Base-by-base conservation (phyloP, 2,329 filamentous ascomycete species). In the Apiospora koreana region DNA sequence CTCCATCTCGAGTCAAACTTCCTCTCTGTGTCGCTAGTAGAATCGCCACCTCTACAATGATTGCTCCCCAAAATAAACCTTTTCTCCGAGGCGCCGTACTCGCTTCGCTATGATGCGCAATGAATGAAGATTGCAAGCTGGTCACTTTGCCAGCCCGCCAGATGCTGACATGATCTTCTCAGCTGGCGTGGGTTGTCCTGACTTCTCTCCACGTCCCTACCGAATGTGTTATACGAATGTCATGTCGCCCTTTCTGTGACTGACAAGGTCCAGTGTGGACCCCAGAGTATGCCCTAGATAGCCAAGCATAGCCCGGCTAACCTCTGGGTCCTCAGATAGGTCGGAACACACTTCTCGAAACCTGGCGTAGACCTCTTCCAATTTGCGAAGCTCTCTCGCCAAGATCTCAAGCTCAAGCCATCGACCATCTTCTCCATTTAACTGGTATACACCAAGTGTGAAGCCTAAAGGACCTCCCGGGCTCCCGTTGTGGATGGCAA, bases 391-490 rank as follows among this genome's bases (percentile, higher is more conserved):
- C 74, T 87, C 85, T n/a, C 83, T 76, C n/a, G 81, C 77, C 28
- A 87, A 75, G 12, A 86, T 83, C 74, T 86, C 83, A 31, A 85
- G 81, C 76, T 86, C 83, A 10, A 86, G 72, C 82, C 84, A 84
- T 58, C 82, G 77, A 14, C 82, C 81, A 70, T 86, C 83, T 69
- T 86, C 83, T n/a, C 80, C 79, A 38, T 82, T 80, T 28, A 85
- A 76, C n/a, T 82, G 82, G 73, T 85, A 86, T 4, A 79, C 81
- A 4, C 84, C 84, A 25, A 86, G 77, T 41, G 81, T 83, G 31
- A 85, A 79, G 0, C 81, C 81, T 0, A 82, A 73, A 5, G 75
- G 77, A 10, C 71, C 75, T 2, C 69, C 72, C 9, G 54, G 71
- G 54, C 67, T 74, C 31, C 71, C 70, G 66, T 65, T 23, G 9